Conservation (phyloP, 2,329 filamentous ascomycete species). For the Pseudogymnoascus sp. region DNA sequence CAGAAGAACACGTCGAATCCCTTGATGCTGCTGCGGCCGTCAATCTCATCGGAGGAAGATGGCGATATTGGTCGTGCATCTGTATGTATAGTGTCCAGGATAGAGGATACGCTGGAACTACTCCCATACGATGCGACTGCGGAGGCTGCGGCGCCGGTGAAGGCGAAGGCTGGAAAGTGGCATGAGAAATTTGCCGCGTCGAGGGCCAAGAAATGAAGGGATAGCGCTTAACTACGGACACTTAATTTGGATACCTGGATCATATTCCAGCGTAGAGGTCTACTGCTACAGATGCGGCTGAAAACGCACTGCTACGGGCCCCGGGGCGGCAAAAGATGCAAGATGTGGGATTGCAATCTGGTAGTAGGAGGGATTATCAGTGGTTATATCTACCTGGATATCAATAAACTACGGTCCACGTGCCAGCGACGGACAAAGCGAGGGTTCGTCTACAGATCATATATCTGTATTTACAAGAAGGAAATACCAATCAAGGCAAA, state of each 20-base stretch:
- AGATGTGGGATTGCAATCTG: background rate
- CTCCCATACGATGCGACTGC: constrained; percentile 32
- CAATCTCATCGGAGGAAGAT: constrained; percentile 20
- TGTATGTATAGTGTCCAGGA: constrained; percentile 44
- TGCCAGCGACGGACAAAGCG: background rate
- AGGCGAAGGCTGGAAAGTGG: constrained; percentile 42
- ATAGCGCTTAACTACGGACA: too few species aligned
- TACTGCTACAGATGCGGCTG: background rate
- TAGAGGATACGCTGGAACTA: constrained; percentile 57
- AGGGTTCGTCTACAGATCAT: background rate
- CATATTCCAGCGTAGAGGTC: background rate
- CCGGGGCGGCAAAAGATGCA: background rate
- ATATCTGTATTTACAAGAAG: background rate
- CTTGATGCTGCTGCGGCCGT: constrained; percentile 47
- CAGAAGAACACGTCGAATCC: constrained; percentile 63
- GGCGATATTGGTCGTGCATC: constrained; percentile 29
- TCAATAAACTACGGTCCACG: background rate
- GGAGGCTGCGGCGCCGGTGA: constrained; percentile 22
- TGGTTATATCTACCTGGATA: background rate
- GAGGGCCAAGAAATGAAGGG: constrained; percentile 17
- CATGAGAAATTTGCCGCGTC: constrained; percentile 47
- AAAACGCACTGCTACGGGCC: background rate
- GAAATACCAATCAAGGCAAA: constrained; percentile 1
- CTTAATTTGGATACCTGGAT: too few species aligned
- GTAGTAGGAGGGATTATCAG: background rate